Percentiles rank a stretch among this genome's conserved stretches.
Conservation (phyloP, 495 filamentous ascomycete species). For the Endocarpon pusillum region DNA sequence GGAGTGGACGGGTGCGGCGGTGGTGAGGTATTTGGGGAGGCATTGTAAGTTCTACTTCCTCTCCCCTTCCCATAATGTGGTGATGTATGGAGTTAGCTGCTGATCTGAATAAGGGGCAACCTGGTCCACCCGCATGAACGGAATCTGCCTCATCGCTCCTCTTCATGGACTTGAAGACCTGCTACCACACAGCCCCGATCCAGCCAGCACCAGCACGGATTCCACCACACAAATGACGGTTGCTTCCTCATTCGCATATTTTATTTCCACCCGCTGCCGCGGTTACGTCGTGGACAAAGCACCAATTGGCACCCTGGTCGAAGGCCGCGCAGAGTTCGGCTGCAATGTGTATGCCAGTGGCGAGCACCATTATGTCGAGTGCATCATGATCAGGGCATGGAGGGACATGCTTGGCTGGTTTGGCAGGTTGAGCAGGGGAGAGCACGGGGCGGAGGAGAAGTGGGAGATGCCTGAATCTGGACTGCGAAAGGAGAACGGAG, state of each 20-base stretch:
- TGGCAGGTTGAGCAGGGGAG: conserved; percentile 17
- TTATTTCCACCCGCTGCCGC: conserved; percentile 34
- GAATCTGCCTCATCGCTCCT: conserved; percentile 21
- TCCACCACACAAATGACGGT: conserved; percentile 8
- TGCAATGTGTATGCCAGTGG: conserved; percentile 33
- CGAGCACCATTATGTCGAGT: conserved; percentile 21
- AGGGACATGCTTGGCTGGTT: conserved; percentile 26
- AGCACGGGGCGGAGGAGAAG: conserved; percentile 14
- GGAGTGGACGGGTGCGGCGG: conserved; percentile 35
- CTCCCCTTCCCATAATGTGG: not conserved
- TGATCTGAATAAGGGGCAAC: conserved; percentile 14
- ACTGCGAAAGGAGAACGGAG: no score
- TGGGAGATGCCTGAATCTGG: no score
- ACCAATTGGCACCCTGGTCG: conserved; percentile 28
- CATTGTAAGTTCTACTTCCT: conserved; percentile 27
- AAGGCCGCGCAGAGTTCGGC: conserved; percentile 20
- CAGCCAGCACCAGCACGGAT: conserved; percentile 5
- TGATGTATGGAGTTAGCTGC: conserved; percentile 1
- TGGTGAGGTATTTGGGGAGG: conserved; percentile 36
- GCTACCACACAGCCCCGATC: conserved; percentile 3
- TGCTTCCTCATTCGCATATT: conserved; percentile 20
- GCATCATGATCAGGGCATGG: conserved; percentile 25
- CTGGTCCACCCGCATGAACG: conserved; percentile 20
- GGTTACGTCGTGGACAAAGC: conserved; percentile 39
- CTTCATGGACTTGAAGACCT: conserved; percentile 8